Evolutionary conservation across 2,329 filamentous ascomycete genomes (phyloP).

Genomic region (Stagonosporopsis rhizophila): DNA sequence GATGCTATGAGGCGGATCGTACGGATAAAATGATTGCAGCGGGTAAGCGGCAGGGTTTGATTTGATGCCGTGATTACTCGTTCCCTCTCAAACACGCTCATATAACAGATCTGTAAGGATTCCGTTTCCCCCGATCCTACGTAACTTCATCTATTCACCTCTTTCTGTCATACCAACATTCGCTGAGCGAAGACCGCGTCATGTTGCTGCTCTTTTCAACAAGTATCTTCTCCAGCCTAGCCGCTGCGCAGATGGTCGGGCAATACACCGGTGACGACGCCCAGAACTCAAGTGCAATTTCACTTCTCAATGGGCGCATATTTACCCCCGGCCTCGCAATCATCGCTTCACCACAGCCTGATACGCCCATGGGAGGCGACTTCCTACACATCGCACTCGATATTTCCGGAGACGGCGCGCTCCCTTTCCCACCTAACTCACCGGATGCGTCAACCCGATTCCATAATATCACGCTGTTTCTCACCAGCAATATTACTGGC

Average conservation of each 20-base stretch:
- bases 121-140: not conserved
- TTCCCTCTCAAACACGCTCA: constrained; percentile 32
- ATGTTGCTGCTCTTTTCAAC: constrained; percentile 24
- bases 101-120: constrained; percentile 40
- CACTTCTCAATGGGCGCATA: constrained; percentile 69
- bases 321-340: constrained; percentile 74
- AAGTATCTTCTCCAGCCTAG: constrained; percentile 29
- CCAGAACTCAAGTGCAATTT: constrained; percentile 55
- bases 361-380: constrained; percentile 51
- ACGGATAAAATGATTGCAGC: not conserved
- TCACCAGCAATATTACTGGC: constrained; percentile 68
- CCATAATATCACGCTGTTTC: constrained; percentile 70
- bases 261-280: constrained; percentile 28
- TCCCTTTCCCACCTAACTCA: constrained; percentile 64
- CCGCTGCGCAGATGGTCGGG: constrained; percentile 39
- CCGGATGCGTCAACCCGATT: constrained; percentile 64
- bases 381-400: constrained; percentile 71
- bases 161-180: constrained; percentile 4
- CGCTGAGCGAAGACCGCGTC: constrained; percentile 4
- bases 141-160: not conserved
- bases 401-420: constrained; percentile 69
- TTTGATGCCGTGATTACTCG: constrained; percentile 18
- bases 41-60: constrained; percentile 16
- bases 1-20: not conserved
- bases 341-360: constrained; percentile 61